Percentiles rank a stretch among this genome's conserved stretches.
Evolutionary conservation across 2,329 filamentous ascomycete genomes (phyloP).

Genomic region (Gremmenia infestans): DNA sequence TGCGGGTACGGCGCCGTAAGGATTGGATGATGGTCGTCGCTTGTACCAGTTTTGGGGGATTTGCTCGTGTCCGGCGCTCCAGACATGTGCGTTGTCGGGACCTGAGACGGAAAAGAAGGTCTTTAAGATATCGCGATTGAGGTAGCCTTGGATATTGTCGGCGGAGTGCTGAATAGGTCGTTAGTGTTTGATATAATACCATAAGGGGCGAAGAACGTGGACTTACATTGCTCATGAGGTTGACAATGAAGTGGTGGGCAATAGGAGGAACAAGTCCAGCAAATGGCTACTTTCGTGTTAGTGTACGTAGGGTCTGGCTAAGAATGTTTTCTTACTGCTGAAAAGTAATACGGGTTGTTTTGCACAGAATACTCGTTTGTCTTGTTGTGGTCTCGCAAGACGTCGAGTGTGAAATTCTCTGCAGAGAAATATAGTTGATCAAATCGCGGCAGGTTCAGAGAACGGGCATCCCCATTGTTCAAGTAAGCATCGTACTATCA

Average conservation of each 20-base stretch:
- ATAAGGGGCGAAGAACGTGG: not conserved
- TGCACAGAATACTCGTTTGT: constrained; percentile 9
- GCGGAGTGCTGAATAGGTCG: constrained; percentile 1
- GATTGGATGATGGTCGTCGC: constrained; percentile 6
- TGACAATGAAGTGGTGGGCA: constrained; percentile 6
- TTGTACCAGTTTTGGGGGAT: constrained; percentile 21
- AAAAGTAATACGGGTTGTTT: constrained; percentile 49
- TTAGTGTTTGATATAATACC: too few relatives aligned
- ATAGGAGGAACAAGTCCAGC: constrained; percentile 9
- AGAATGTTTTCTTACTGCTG: constrained; percentile 30
- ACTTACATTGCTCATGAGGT: constrained; percentile 7
- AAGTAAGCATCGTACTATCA: constrained; percentile 11
- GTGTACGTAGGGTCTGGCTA: too few relatives aligned
- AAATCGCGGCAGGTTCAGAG: constrained; percentile 8
- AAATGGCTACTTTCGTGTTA: not conserved
- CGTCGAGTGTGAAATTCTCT: constrained; percentile 10
- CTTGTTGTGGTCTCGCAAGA: constrained; percentile 12
- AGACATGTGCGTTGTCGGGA: constrained; percentile 13
- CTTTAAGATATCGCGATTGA: constrained; percentile 31
- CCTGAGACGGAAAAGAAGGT: constrained; percentile 18
- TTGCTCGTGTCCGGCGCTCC: constrained; percentile 6
- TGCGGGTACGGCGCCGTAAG: constrained; percentile 39
- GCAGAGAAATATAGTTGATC: constrained; percentile 7
- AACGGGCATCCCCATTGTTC: constrained; percentile 8
- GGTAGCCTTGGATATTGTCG: constrained; percentile 11